Base-by-base conservation (phyloP, 495 filamentous ascomycete genomes). In the Aspergillus campestris region DNA sequence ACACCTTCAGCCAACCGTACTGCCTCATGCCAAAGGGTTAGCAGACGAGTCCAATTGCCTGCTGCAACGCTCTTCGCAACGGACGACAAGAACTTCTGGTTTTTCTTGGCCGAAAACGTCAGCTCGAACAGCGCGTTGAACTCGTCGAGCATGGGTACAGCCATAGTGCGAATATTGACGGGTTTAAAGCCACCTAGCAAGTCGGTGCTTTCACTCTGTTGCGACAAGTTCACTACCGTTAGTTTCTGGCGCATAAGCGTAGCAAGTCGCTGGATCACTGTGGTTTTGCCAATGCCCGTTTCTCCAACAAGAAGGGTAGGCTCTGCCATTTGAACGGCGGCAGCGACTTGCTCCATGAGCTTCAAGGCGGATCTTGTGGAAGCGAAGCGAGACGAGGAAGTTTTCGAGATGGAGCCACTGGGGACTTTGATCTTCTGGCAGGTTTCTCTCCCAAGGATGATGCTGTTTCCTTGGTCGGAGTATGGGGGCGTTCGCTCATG, bases 261-360 rank as follows among this genome's bases (percentile, higher is more conserved):
- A 3, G 94, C 89, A 45, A 99, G 70, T 53, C 95, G 89, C 58
- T 99, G 94, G 36, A 99, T 81, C 9, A 91, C 82, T 1, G 90
- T 90, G 2, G 94, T 99, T 65, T 99, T 99, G 56, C 94, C 94
- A 40, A 92, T 95, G 66, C 94, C 94, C 3, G 94, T 99, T 67
- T 99, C 94, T 50, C 94, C 94, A 32, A 99, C 92, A 40, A 99
- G 79, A 27, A 99, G 66, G 7, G 94, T 77, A 2, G 94, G 92
- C 57, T 99, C 94, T 4, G 79, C 76, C 61, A 89, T 80, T 45
- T 84, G 79, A 10, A 96, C 77, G 1, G 89, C 82, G 28, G 84
- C 81, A 5, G 84, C 82, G 47, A 95, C 83, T 60, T 91, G 86
- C 57, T 99, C 92, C 49, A 97, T 74, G 5, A 71, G 58, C 34